A percentile compares a stretch with the other conserved stretches of the same genome.
These are phyloP conservation scores for Pseudocercospora vitis DNA, from an alignment of 2,329 filamentous ascomycete genomes.

Conservation along the genomic window DNA sequence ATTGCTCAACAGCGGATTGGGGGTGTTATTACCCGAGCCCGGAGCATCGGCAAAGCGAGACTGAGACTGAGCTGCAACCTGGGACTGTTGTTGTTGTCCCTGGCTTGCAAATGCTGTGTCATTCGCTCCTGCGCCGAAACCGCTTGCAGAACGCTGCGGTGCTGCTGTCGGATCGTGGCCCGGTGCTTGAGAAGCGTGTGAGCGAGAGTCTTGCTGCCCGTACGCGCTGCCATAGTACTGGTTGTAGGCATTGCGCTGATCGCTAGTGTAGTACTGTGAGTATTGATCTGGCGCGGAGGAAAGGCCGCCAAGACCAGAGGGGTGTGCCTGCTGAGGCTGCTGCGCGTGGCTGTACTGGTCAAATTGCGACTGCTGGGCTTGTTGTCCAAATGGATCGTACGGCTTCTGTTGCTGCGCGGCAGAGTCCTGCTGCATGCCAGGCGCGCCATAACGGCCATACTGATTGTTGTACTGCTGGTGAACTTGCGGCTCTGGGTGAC, in stretches of 20 bases:
- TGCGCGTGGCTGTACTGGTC: conserved; percentile 52
- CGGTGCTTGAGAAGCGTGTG: conserved; percentile 32
- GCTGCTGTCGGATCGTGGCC: conserved; percentile 70
- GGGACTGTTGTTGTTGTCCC: conserved; percentile 10
- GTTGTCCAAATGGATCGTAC: conserved; percentile 83
- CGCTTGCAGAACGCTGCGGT: conserved; percentile 75
- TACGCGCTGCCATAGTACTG: conserved; percentile 62
- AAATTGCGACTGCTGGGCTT: conserved; percentile 55
- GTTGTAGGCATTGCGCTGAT: conserved; percentile 71
- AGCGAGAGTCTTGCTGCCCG: conserved; percentile 47
- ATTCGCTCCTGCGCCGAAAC: conserved; percentile 63
- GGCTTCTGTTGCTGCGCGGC: conserved; percentile 70
- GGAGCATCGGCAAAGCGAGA: conserved; percentile 74
- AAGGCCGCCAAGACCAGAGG: conserved; percentile 63
- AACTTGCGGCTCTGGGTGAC: conserved; percentile 52
- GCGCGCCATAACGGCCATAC: conserved; percentile 69
- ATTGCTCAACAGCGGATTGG: conserved; percentile 69
- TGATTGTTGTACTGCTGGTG: conserved; percentile 59
- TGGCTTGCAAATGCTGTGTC: conserved; percentile 57
- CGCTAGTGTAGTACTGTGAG: conserved; percentile 80
- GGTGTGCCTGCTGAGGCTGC: conserved; percentile 57
- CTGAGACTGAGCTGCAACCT: conserved; percentile 49
- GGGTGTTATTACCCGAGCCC: conserved; percentile 86
- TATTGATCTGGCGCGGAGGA: conserved; percentile 77
- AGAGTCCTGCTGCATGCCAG: conserved; percentile 56